Evolutionary conservation across 2,329 filamentous ascomycete species (phyloP).

Genomic region (Helotiales sp.): DNA sequence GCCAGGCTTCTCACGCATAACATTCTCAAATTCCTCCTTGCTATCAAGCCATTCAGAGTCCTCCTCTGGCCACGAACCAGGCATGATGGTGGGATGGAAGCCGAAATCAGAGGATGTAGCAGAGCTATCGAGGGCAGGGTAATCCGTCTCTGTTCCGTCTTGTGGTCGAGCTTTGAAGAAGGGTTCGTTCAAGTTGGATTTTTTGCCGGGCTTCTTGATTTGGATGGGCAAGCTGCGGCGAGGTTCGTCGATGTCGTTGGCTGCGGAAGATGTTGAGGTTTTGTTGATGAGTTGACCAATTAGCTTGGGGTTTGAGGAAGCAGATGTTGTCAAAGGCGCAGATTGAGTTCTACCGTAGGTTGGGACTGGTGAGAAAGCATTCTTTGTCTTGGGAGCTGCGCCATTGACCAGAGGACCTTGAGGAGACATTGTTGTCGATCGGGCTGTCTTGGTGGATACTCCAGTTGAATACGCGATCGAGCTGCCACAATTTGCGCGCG

Average conservation of each 20-base stretch:
- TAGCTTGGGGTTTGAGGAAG: neutral
- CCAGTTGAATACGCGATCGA: neutral
- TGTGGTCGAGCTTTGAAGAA: neutral
- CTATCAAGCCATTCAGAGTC: neutral
- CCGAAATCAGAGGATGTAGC: slow-evolving; percentile 20
- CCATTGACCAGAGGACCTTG: neutral
- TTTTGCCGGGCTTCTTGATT: neutral
- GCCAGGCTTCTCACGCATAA: neutral
- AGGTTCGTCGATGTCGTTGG: neutral
- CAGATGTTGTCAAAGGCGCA: neutral
- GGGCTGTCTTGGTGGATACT: neutral
- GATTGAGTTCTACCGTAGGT: neutral
- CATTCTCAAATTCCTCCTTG: neutral
- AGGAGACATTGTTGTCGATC: neutral
- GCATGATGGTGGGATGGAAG: slow-evolving; percentile 18
- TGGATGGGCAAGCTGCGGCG: neutral
- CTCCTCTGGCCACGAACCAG: slow-evolving; percentile 15
- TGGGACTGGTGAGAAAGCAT: neutral
- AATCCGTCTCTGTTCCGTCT: neutral
- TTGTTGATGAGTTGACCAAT: neutral
- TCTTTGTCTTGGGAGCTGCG: neutral
- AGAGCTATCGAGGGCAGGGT: slow-evolving; percentile 19
- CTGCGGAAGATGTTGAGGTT: neutral
- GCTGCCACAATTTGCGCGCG: neutral
- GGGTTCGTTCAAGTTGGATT: neutral